Conservation (phyloP, 2,329 filamentous ascomycete species). For the Fusarium chlamydosporum region DNA sequence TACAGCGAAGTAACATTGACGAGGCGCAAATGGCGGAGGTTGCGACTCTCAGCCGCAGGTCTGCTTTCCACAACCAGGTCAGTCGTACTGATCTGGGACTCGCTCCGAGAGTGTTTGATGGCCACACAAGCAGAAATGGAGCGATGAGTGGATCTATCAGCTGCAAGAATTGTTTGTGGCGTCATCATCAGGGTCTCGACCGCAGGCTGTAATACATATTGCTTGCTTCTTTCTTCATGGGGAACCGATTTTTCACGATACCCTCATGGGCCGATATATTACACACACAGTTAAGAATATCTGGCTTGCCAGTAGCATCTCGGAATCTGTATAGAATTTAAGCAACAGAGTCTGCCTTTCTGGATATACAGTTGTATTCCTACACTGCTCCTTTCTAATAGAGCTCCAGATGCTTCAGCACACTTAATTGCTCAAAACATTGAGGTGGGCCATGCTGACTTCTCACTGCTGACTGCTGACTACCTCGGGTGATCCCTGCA, state of each 20-base stretch:
- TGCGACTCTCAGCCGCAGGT: background rate
- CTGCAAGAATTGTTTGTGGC: background rate
- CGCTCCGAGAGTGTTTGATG: background rate
- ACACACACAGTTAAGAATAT: background rate
- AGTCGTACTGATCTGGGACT: background rate
- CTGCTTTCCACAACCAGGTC: background rate
- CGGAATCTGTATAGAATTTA: too few relatives aligned
- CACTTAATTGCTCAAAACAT: background rate
- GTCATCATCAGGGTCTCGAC: background rate
- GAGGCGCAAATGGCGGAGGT: slow-evolving; percentile 1
- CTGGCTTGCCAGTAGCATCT: background rate
- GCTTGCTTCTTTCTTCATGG: background rate
- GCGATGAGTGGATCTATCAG: background rate
- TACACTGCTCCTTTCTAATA: accelerated
- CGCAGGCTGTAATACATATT: background rate
- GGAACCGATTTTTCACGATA: accelerated
- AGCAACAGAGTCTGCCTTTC: background rate
- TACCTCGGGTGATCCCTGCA: background rate
- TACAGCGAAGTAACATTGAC: too few relatives aligned
- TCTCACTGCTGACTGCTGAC: background rate
- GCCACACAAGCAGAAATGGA: background rate
- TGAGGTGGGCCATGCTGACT: background rate
- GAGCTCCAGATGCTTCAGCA: background rate
- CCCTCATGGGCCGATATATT: background rate
- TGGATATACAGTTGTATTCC: accelerated